Conservation (phyloP, 202 grass and related monocot species). For the Digitaria exilis region DNA sequence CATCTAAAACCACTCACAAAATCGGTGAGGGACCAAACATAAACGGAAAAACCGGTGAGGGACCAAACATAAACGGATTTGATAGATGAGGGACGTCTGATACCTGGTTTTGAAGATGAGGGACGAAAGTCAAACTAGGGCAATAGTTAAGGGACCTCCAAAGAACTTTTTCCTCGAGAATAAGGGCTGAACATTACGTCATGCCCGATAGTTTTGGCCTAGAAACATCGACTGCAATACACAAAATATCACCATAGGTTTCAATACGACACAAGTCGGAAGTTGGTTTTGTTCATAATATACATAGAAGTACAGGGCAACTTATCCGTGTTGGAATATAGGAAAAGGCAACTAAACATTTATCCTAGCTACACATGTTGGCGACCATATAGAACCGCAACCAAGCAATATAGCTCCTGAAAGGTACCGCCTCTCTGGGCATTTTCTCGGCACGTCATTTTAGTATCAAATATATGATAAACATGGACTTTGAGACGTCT, state of each 20-base stretch:
- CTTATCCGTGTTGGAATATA: slow-evolving; percentile 21
- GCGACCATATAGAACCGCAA: slow-evolving; percentile 15
- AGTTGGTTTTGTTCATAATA: slow-evolving; percentile 20
- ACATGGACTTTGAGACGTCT: slow-evolving; percentile 23
- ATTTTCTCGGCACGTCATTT: slow-evolving; percentile 24
- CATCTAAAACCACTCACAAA: too few species aligned
- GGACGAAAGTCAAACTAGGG: too few species aligned
- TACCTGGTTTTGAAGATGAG: too few species aligned
- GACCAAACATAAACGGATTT: too few species aligned
- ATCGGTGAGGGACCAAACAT: too few species aligned
- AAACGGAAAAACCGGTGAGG: too few species aligned
- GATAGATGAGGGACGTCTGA: too few species aligned
- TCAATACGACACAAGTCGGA: not conserved
- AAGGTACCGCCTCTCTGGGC: slow-evolving; percentile 14
- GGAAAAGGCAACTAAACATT: slow-evolving; percentile 7
- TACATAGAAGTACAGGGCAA: slow-evolving; percentile 31
- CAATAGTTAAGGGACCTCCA: too few species aligned
- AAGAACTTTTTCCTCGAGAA: too few species aligned
- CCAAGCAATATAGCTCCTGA: slow-evolving; percentile 10
- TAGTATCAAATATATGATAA: slow-evolving; percentile 17
- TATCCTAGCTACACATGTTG: slow-evolving; percentile 33
- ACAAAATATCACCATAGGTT: not conserved
- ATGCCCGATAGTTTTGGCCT: not conserved
- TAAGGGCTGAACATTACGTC: not conserved
- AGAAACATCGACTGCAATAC: not conserved